phyloP scores from a whole-genome alignment of 192 early-diverging fungal genomes.

The Backusella macrospora region DNA sequence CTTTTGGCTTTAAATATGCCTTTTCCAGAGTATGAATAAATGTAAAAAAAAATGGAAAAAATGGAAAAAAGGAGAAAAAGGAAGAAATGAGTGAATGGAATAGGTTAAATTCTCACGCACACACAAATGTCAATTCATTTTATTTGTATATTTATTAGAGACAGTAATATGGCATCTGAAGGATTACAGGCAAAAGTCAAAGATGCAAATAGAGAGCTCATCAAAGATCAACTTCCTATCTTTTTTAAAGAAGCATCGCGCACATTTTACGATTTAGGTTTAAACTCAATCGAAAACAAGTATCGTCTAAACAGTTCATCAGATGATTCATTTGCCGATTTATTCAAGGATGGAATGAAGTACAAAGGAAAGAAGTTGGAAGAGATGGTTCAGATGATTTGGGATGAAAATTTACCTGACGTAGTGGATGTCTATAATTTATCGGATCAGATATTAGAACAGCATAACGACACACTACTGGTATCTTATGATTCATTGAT shows the following conservation, averaged over 20 bases:
- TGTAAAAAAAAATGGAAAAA: background rate
- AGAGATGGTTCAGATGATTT: background rate
- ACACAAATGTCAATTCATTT: too few species aligned
- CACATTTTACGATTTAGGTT: background rate
- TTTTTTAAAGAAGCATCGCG: background rate
- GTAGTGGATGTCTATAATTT: background rate
- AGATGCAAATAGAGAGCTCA: background rate
- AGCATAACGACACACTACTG: background rate
- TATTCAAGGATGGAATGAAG: background rate
- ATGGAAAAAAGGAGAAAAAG: background rate
- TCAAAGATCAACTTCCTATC: background rate
- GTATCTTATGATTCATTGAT: background rate
- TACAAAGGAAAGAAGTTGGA: background rate
- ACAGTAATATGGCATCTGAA: background rate
- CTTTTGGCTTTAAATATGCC: constrained; percentile 25
- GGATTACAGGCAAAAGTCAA: constrained; percentile 5
- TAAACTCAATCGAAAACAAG: background rate
- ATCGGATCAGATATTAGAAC: constrained; percentile 13
- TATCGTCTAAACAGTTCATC: background rate
- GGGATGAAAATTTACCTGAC: constrained; percentile 19
- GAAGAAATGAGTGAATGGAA: too few species aligned
- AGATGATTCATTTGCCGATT: background rate
- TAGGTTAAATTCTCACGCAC: too few species aligned
- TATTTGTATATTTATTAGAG: background rate
- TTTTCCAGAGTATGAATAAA: constrained; percentile 14